Evolutionary conservation across 2,329 filamentous ascomycete genomes (phyloP).

Genomic region (Colletotrichum nymphaeae): DNA sequence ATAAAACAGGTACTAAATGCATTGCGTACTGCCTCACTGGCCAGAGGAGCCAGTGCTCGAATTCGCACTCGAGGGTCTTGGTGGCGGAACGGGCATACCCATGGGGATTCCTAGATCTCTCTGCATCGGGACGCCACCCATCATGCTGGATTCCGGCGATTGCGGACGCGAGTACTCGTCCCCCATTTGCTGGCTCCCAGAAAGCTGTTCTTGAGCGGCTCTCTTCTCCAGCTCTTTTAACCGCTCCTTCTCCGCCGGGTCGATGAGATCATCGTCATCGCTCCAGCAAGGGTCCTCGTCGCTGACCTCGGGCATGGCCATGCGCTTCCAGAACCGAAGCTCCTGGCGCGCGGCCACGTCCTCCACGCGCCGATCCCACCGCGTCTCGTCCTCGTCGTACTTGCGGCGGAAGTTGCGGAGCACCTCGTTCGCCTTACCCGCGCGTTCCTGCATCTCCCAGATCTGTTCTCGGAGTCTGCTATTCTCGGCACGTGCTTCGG

Average conservation of each 20-base stretch:
- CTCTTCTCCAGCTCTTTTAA: slow-evolving; percentile 62
- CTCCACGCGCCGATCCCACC: slow-evolving; percentile 65
- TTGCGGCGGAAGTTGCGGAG: slow-evolving; percentile 67
- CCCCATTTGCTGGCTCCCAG: slow-evolving; percentile 47
- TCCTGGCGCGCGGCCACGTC: slow-evolving; percentile 67
- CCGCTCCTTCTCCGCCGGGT: slow-evolving; percentile 69
- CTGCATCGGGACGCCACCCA: slow-evolving; percentile 58
- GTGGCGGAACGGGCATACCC: slow-evolving; percentile 49
- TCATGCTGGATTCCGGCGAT: slow-evolving; percentile 38
- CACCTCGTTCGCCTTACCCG: slow-evolving; percentile 66
- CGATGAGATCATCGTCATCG: slow-evolving; percentile 73
- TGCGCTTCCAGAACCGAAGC: slow-evolving; percentile 73
- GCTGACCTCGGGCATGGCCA: slow-evolving; percentile 70
- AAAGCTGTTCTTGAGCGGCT: slow-evolving; percentile 51
- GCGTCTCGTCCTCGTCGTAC: slow-evolving; percentile 66
- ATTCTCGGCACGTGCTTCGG: slow-evolving; percentile 74
- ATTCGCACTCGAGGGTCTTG: slow-evolving; percentile 53
- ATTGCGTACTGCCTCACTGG: slow-evolving; percentile 45
- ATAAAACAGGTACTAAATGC: not conserved
- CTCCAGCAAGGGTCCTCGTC: slow-evolving; percentile 73
- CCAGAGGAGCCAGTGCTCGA: slow-evolving; percentile 57
- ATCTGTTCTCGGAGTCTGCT: slow-evolving; percentile 72
- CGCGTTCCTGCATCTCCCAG: slow-evolving; percentile 73
- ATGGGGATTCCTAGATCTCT: slow-evolving; percentile 44
- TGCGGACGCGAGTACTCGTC: slow-evolving; percentile 46